Conservation (phyloP, 352 stramenopile species). For the Phytophthora gonapodyides region DNA sequence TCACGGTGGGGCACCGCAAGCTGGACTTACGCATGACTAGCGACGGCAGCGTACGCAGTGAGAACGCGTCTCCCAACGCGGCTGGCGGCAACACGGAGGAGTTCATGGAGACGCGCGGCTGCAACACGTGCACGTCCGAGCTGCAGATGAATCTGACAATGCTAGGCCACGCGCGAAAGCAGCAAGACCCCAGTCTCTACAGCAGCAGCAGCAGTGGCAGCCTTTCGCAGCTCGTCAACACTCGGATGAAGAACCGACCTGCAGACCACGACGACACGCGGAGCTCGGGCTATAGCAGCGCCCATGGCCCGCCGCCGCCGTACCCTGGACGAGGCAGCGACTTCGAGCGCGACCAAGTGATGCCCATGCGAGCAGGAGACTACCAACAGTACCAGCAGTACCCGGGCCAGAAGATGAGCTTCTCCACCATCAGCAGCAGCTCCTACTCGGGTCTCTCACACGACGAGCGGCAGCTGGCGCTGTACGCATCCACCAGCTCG, state of each 20-base stretch:
- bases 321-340: constrained; percentile 15
- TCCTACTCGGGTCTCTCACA: constrained; percentile 48
- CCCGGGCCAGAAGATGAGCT: constrained; percentile 38
- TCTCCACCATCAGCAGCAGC: constrained; percentile 55
- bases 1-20: background rate
- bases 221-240: constrained; percentile 31
- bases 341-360: constrained; percentile 24
- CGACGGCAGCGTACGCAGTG: too few species aligned
- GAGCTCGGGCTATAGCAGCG: background rate
- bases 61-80: too few species aligned
- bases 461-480: constrained; percentile 28
- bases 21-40: too few species aligned
- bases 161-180: constrained; percentile 5
- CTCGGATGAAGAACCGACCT: constrained; percentile 4
- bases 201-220: constrained; percentile 23
- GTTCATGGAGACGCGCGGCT: constrained; percentile 25
- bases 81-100: constrained; percentile 15
- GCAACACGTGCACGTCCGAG: constrained; percentile 28
- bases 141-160: constrained; percentile 31
- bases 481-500: constrained; percentile 33
- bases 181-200: constrained; percentile 22
- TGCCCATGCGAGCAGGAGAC: constrained; percentile 19
- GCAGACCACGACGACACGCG: constrained; percentile 3
- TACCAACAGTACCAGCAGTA: constrained; percentile 25
- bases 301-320: constrained; percentile 14